Base-by-base conservation (phyloP, 805 yeast species). In the Spathaspora arborariae region DNA sequence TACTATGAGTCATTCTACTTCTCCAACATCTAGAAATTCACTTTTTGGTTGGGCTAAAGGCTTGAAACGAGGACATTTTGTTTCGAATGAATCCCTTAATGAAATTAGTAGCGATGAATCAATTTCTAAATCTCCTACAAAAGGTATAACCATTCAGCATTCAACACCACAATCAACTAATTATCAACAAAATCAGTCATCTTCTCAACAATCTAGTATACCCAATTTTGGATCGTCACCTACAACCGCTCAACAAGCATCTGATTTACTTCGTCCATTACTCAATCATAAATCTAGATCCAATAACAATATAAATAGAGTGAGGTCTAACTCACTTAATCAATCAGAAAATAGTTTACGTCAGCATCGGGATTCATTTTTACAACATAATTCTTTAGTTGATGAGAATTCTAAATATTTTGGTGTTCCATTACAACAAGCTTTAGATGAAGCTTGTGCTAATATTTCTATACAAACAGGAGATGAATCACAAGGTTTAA, bases 401-500 rank as follows among this genome's bases (percentile, higher is more conserved):
- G 79, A 64, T 64, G 79, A 58, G 61, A 76, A 68, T 64, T 74
- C 58, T 47, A 76, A 57, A 81, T 94, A 47, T 85, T 94, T 75
- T 55, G 97, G 97, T 13, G 89, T 84, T 3, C 80, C 92, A 1
- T 72, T 94, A 27, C 79, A 77, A 9, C 76, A 78, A 21, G 88
- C 96, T 13, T 75, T 92, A 42, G 65, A 75, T 27, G 77, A 83
- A 49, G 96, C 98, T 0, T 82, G 83, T 48, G 96, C 91, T 15
- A 76, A 80, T 42, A 86, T 89, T 45, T 79, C 84, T 33, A 79
- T 86, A 6, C 72, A 84, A 39, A 78, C 79, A 51, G 75, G 76
- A 56, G 68, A 65, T 20, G 30, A 45, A 24, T 48, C 48, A 26
- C 60, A 74, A 56, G 64, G 79, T 39, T 79, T 86, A 26, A 81